Conservation (phyloP, 225 moss, liverwort and hornwort genomes). For the Takakia lepidozioides region DNA sequence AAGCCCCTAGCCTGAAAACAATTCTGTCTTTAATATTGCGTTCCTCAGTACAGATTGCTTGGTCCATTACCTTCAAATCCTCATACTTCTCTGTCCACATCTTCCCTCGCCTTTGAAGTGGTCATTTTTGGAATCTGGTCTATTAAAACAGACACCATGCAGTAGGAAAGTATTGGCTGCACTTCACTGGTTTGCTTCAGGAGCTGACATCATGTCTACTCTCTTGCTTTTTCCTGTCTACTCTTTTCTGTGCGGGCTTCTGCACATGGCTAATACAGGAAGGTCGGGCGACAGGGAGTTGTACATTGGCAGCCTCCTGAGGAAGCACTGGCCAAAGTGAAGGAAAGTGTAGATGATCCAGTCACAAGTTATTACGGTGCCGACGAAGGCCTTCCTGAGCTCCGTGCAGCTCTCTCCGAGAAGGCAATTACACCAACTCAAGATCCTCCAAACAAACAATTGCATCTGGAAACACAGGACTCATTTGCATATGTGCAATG, state of each 20-base stretch:
- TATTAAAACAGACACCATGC: not conserved
- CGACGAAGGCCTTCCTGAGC: constrained; percentile 88
- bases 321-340: constrained; percentile 70
- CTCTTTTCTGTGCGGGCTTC: too few species aligned
- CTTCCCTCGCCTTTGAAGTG: not conserved
- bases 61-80: too few species aligned
- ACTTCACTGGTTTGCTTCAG: not conserved
- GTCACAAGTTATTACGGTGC: constrained; percentile 73
- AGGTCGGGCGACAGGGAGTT: constrained; percentile 72
- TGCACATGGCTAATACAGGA: not conserved
- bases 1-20: too few species aligned
- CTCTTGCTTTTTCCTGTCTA: too few species aligned
- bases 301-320: constrained; percentile 97
- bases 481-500: too few species aligned
- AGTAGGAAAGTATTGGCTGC: not conserved
- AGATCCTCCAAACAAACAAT: too few species aligned
- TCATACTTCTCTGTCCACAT: too few species aligned
- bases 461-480: too few species aligned
- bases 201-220: too few species aligned
- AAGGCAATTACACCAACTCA: too few species aligned
- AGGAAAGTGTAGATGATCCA: constrained; percentile 47
- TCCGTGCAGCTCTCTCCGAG: constrained; percentile 77
- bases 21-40: too few species aligned
- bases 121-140: not conserved
- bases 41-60: too few species aligned